Base-by-base conservation (phyloP, 2,329 filamentous ascomycete species). In the Aspergillus thermomutatus region DNA sequence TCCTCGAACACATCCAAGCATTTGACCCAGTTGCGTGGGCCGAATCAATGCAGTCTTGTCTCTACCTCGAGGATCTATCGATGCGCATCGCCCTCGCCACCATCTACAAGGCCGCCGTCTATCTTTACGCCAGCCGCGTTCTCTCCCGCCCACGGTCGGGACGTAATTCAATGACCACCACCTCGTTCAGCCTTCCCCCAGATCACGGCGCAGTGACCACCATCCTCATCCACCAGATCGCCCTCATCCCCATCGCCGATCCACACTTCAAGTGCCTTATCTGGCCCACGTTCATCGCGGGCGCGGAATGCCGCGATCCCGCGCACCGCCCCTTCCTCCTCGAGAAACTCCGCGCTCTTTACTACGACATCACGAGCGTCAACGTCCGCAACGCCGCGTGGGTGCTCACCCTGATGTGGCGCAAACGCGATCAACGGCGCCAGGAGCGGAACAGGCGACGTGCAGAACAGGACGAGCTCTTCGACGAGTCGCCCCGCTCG, bases 21-120 rank as follows among this genome's bases (percentile, higher is more conserved):
- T 76, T 76, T 53, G 69, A 76, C 46, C 69, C 74, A 10, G 58
- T 66, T 17, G 58, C 66, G 48, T 76, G 74, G 74, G 69, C 74
- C 31, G 64, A 72, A 52, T 67, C 71, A 48, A 72, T 76, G 64
- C 72, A 75, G 60, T 60, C 64, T n/a, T 71, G 64, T 54, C 63
- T 66, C 40, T 82, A 79, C 68, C 79, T 83, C 26, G 66, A 74
- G 1, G 74, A 78, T 17, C 69, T 83, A 11, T 73, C 77, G 49
- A 70, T 75, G 60, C 79, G 78, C 52, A 77, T 84, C 51, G 73
- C 74, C 52, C 77, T 83, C 1, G 82, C 74, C 27, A 68, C 65
- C 49, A 64, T 71, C 53, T 75, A 75, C 62, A 71, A 75, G 60
- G 66, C 70, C 25, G 68, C 72, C 45, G 72, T 76, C 49, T 75